Evolutionary conservation across 106 monocot species (phyloP), one percentile per base, ranked within the genome.

Genomic region (Iris macrosiphon): DNA sequence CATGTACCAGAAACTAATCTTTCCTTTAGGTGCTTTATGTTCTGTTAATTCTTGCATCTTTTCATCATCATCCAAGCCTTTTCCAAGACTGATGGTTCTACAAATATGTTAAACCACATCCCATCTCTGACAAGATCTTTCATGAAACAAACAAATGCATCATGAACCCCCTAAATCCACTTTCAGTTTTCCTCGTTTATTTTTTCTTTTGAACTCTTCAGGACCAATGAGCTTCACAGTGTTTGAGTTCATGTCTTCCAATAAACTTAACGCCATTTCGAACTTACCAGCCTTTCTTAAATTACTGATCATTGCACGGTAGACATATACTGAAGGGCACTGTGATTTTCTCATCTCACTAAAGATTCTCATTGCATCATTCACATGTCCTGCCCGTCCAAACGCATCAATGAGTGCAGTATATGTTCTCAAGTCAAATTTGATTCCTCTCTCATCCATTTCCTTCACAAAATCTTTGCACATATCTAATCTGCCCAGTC

Each of bases 161-260:
- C 34, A 35, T 4, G 34, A 35, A 35, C 10, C 22, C 28, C 42
- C 46, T 73, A 51, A 27, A 4, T 30, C 30, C 18, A 51, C 29
- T 55, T 64, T 43, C 39, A 44, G 7, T 19, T 55, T 28, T 53
- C 30, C 50, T 65, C 60, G n/a, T n/a, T 64, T 69, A 40, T 28
- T 60, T 25, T 63, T 64, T 31, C 8, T 27, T 26, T 70, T 84
- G 16, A 89, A 84, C 46, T 80, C 77, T 57, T 60, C 42, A 0
- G 89, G 80, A 57, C 84, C 84, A 55, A 80, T n/a, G 58, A 84
- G 71, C 41, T 80, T 73, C 7, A 57, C 65, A 72, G 40, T 42
- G 25, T 21, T 55, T 22, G 71, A 77, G n/a, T 89, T 80, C 83
- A 89, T 89, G 59, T 89, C 89, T 64, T 71, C 64, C 33, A 40